Conservation (phyloP, 2,329 filamentous ascomycete species). For the Phyllosticta capitalensis region DNA sequence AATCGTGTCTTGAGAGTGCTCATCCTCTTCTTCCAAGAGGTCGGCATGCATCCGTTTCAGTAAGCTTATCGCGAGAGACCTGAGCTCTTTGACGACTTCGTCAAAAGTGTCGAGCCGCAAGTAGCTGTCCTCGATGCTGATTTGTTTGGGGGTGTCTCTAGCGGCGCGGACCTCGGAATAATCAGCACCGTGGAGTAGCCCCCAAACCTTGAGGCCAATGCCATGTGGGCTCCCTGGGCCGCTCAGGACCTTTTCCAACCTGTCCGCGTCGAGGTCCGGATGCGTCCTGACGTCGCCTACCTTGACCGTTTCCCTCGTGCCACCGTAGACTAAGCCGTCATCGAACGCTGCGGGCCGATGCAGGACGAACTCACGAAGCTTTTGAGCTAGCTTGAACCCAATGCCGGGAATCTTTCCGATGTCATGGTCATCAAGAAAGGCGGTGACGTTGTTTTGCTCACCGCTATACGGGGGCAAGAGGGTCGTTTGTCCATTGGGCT, state of each 20-base stretch:
- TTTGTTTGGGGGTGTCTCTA: conserved; percentile 67
- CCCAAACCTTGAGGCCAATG: conserved; percentile 65
- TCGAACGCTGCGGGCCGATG: conserved; percentile 36
- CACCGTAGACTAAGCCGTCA: conserved; percentile 38
- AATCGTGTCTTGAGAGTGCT: background rate
- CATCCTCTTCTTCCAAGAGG: conserved; percentile 47
- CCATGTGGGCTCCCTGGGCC: conserved; percentile 62
- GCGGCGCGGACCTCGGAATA: conserved; percentile 61
- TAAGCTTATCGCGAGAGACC: conserved; percentile 59
- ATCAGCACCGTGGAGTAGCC: conserved; percentile 72
- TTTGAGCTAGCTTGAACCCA: conserved; percentile 66
- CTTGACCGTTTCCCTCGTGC: conserved; percentile 27
- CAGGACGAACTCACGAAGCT: conserved; percentile 53
- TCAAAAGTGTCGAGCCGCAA: conserved; percentile 55
- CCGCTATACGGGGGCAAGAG: conserved; percentile 55
- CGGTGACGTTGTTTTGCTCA: conserved; percentile 42
- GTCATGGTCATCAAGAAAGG: conserved; percentile 66
- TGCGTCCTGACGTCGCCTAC: conserved; percentile 51
- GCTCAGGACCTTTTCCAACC: conserved; percentile 59
- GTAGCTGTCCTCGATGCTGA: conserved; percentile 93
- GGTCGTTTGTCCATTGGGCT: conserved; percentile 80
- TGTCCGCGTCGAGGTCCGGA: conserved; percentile 51
- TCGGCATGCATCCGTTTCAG: conserved; percentile 72
- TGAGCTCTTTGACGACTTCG: conserved; percentile 58
- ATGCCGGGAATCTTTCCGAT: conserved; percentile 79